These are phyloP conservation scores for Wickerhamiella lipophila DNA, from an alignment of 805 yeast species.

Conservation along the genomic window DNA sequence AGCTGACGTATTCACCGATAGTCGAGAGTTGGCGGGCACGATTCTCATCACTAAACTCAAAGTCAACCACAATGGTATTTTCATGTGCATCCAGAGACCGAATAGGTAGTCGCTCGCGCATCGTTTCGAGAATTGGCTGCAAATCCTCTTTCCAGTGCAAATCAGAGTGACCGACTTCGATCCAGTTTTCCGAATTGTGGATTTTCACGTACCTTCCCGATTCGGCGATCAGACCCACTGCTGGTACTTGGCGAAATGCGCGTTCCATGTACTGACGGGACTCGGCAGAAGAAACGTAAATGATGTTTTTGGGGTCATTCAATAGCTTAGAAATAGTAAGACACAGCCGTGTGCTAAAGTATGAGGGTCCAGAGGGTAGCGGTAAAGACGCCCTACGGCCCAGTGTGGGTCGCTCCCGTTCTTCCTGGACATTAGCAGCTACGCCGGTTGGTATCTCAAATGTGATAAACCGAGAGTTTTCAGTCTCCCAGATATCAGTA, in stretches of 20 bases:
- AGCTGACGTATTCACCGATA: constrained; percentile 75
- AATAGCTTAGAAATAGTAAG: constrained; percentile 48
- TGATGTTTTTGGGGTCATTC: constrained; percentile 45
- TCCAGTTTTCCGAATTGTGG: constrained; percentile 38
- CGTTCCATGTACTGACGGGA: constrained; percentile 54
- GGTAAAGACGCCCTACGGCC: constrained; percentile 7
- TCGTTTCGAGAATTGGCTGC: constrained; percentile 40
- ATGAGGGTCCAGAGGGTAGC: constrained; percentile 9
- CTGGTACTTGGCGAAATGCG: constrained; percentile 51
- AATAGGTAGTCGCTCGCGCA: constrained; percentile 70
- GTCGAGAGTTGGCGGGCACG: constrained; percentile 49
- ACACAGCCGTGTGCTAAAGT: constrained; percentile 25
- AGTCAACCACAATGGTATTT: constrained; percentile 62
- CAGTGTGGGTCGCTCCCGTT: neutral
- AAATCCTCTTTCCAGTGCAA: constrained; percentile 48
- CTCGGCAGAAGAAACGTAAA: constrained; percentile 58
- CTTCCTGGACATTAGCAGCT: neutral
- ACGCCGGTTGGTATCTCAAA: constrained; percentile 9
- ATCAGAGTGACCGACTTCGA: constrained; percentile 37
- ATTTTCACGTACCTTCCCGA: constrained; percentile 65
- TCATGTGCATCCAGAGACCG: constrained; percentile 61
- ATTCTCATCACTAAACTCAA: constrained; percentile 40
- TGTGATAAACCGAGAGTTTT: constrained; percentile 23
- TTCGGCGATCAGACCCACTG: constrained; percentile 77
- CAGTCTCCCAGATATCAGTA: constrained; percentile 15